Conservation (phyloP, 2,329 filamentous ascomycete genomes). For the Fusarium agapanthi region DNA sequence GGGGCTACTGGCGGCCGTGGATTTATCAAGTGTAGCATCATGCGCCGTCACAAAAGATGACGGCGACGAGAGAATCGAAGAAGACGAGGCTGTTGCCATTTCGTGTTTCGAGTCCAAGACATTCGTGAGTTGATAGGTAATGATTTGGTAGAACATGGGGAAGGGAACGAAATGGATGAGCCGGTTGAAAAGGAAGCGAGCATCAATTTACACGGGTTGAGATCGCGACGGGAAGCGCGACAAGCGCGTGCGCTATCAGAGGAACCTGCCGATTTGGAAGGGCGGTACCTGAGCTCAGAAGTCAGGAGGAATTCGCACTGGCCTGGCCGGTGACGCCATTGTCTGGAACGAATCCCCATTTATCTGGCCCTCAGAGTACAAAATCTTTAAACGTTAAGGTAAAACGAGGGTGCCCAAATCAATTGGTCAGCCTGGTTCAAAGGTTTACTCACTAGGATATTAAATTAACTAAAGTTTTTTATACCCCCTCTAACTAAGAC, state of each 20-base stretch:
- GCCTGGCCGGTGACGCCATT: slow-evolving; percentile 19
- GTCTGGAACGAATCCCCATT: neutral
- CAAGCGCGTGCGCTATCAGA: slow-evolving; percentile 20
- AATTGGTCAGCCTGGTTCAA: neutral
- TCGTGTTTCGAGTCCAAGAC: slow-evolving; percentile 16
- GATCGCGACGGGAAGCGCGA: slow-evolving; percentile 29
- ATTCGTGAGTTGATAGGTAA: slow-evolving; percentile 12
- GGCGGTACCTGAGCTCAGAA: slow-evolving; percentile 24
- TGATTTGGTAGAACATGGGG: neutral
- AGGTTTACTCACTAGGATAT: neutral
- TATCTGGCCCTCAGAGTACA: neutral
- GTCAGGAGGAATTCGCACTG: slow-evolving; percentile 10
- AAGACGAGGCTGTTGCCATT: slow-evolving; percentile 37
- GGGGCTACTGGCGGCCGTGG: slow-evolving; percentile 51
- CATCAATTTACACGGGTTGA: slow-evolving; percentile 32
- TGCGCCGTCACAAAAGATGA: slow-evolving; percentile 49
- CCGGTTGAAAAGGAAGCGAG: neutral
- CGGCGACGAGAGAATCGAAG: slow-evolving; percentile 43
- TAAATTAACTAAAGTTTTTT: neutral
- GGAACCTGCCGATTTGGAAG: slow-evolving; percentile 4
- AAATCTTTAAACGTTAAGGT: neutral
- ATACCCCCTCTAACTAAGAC: neutral
- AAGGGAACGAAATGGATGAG: neutral
- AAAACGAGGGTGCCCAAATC: neutral
- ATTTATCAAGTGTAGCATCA: slow-evolving; percentile 41